These are phyloP conservation scores for Seiridium unicorne DNA, from an alignment of 2,329 filamentous ascomycete genomes.

Conservation along the genomic window DNA sequence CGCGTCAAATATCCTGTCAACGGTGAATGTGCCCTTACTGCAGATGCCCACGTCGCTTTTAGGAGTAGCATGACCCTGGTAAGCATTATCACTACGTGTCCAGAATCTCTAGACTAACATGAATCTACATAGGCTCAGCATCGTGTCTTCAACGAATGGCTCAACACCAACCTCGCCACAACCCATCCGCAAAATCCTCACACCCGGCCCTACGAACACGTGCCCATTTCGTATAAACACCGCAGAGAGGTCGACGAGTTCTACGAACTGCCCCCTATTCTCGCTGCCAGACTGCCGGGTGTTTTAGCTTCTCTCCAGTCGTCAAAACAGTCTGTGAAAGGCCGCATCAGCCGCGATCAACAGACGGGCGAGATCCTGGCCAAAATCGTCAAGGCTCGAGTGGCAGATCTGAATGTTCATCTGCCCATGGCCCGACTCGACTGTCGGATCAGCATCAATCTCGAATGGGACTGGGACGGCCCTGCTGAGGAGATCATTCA, in stretches of 20 bases:
- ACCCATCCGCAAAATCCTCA: conserved; percentile 53
- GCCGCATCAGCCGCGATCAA: conserved; percentile 76
- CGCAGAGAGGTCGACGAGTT: conserved; percentile 81
- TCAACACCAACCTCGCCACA: conserved; percentile 68
- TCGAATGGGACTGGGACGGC: conserved; percentile 87
- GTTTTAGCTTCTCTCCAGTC: conserved; percentile 62
- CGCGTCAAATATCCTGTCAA: conserved; percentile 66
- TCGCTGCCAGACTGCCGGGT: conserved; percentile 61
- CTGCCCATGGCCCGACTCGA: conserved; percentile 78
- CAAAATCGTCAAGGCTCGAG: conserved; percentile 88
- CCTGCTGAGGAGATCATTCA: conserved; percentile 55
- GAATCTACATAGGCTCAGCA: conserved; percentile 66
- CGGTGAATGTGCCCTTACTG: conserved; percentile 69
- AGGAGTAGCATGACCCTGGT: conserved; percentile 90
- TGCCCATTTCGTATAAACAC: conserved; percentile 77
- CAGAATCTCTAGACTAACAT: background rate
- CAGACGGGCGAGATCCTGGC: conserved; percentile 68
- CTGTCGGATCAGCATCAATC: conserved; percentile 89
- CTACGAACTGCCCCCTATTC: conserved; percentile 66
- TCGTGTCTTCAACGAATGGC: conserved; percentile 75
- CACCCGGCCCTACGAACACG: conserved; percentile 38
- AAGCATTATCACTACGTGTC: conserved; percentile 27
- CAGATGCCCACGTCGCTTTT: conserved; percentile 65
- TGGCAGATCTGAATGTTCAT: conserved; percentile 84
- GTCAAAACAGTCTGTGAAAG: conserved; percentile 54